Evolutionary conservation across 805 yeast species (phyloP), one percentile per base, ranked within the genome.

Genomic region (Saccharomycopsis sp.): DNA sequence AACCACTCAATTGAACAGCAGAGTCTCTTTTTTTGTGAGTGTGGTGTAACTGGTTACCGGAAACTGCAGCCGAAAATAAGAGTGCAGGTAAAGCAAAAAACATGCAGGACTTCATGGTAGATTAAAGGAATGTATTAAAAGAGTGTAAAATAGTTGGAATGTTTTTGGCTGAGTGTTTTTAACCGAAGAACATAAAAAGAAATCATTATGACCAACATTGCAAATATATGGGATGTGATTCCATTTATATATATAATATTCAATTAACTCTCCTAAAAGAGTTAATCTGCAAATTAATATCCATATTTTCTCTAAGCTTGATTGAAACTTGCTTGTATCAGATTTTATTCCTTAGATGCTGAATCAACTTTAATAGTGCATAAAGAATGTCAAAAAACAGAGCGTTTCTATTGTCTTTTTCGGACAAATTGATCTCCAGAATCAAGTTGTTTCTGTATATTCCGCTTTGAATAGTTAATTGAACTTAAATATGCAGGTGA

Each of bases 21-120:
- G 19, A 3, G 12, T 44, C 49, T 44, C 49, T 44, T 17, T 44
- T 44, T 44, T 19, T 44, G 49, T 44, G 49, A 44, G 12, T 12
- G 12, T 44, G 49, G 22, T 17, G 49, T 64, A 51, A 25, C 61
- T 56, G 20, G 62, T 63, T 34, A 57, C 55, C 15, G 60, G 41
- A 47, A 47, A 62, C 34, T 23, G 60, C 20, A 15, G 56, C 19
- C 5, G 49, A 8, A 17, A 44, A 44, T 8, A 44, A 44, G 3
- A 44, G 22, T 5, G 49, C 19, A 55, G 41, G 35, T 7, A 19
- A 17, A 3, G 55, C 47, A 20, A 38, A 52, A 47, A 52, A 8
- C 38, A 19, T 17, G 22, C 8, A 17, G 12, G 22, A n/a, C 22
- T 44, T 44, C 49, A 44, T 42, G 34, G 34, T n/a, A 14, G 57